Evolutionary conservation across 2,329 filamentous ascomycete genomes (phyloP).

Genomic region (Penicillium griseofulvum): DNA sequence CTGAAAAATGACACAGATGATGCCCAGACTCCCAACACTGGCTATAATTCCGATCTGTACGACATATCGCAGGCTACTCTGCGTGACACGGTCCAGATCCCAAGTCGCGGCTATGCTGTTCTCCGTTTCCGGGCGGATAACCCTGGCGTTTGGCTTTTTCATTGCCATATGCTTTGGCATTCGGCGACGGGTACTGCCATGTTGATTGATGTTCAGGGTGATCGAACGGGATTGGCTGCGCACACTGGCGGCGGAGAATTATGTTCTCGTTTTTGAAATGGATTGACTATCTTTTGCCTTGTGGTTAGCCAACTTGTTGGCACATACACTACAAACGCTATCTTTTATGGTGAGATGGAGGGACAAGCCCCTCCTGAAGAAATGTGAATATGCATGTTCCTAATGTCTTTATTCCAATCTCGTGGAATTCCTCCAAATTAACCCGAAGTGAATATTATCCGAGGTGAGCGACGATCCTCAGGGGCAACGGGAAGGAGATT

Average conservation of each 20-base stretch:
- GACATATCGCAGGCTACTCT: constrained; percentile 41
- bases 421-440: no score
- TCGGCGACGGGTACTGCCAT: constrained; percentile 47
- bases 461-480: no score
- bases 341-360: not conserved
- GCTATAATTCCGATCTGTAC: constrained; percentile 33
- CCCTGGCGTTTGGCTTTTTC: constrained; percentile 51
- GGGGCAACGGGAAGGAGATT: no score
- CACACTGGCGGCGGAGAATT: constrained; percentile 9
- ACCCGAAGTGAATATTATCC: no score
- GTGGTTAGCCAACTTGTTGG: not conserved
- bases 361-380: no score
- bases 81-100: constrained; percentile 55
- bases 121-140: constrained; percentile 57
- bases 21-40: not conserved
- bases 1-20: constrained; percentile 18
- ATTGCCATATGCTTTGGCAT: constrained; percentile 56
- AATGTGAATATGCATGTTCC: no score
- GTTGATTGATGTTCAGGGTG: constrained; percentile 35
- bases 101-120: constrained; percentile 55
- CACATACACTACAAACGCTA: not conserved
- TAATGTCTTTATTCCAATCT: no score
- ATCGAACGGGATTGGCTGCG: constrained; percentile 14
- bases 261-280: not conserved
- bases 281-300: no score